A percentile compares a stretch with the other conserved stretches of the same genome.
These are phyloP conservation scores for Rhodotorula sp. DNA, from an alignment of 1,284 basidiomycete species.

Conservation along the genomic window DNA sequence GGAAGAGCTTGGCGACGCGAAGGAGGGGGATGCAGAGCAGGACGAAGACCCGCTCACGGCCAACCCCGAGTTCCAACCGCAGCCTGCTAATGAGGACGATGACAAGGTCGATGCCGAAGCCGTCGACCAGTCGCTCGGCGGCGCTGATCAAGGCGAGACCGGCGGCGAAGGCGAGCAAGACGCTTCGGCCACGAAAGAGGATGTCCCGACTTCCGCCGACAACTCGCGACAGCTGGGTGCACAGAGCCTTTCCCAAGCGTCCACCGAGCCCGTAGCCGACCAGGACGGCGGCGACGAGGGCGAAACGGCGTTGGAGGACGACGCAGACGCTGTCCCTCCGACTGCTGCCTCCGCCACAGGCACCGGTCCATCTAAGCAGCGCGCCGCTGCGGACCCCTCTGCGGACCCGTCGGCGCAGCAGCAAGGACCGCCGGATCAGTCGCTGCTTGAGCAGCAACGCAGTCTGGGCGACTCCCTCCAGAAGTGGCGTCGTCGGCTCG, in stretches of 20 bases:
- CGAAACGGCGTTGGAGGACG: slow-evolving; percentile 27
- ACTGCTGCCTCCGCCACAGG: slow-evolving; percentile 28
- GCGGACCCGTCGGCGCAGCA: slow-evolving; percentile 23
- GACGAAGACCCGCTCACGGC: slow-evolving; percentile 39
- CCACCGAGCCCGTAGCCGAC: slow-evolving; percentile 20
- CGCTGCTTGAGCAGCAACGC: slow-evolving; percentile 50
- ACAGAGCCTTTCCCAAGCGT: slow-evolving; percentile 10
- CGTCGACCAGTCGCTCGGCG: slow-evolving; percentile 40
- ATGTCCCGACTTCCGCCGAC: slow-evolving; percentile 48
- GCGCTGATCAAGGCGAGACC: slow-evolving; percentile 44
- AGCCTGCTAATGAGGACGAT: slow-evolving; percentile 39
- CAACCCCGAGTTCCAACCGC: slow-evolving; percentile 18
- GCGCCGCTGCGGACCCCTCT: slow-evolving; percentile 25
- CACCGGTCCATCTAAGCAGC: slow-evolving; percentile 35
- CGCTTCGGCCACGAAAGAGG: slow-evolving; percentile 51
- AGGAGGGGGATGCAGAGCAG: slow-evolving; percentile 45
- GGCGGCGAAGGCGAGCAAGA: slow-evolving; percentile 42
- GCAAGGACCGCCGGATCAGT: slow-evolving; percentile 7
- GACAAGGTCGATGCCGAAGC: slow-evolving; percentile 29
- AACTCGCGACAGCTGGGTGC: slow-evolving; percentile 13
- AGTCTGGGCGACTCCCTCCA: slow-evolving; percentile 81
- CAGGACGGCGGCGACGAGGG: slow-evolving; percentile 9
- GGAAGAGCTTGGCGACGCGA: slow-evolving; percentile 44
- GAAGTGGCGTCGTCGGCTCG: slow-evolving; percentile 77
- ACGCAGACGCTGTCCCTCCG: slow-evolving; percentile 19